Evolutionary conservation across 108 stramenopile species (phyloP).

Genomic region (Epipyxis sp.): DNA sequence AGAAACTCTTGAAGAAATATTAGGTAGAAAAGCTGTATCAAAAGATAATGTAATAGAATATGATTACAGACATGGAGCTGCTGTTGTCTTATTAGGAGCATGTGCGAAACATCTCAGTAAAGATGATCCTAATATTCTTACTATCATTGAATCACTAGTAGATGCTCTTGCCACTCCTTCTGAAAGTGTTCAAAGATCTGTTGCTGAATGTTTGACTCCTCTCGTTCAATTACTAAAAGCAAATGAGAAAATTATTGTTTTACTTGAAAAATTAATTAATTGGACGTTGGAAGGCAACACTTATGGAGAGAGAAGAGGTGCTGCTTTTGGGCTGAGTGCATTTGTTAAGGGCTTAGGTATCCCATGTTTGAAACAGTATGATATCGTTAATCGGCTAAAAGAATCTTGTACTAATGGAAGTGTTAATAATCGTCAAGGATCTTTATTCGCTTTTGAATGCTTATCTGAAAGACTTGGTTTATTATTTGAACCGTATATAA

Average conservation of each 20-base stretch:
- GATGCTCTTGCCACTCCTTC: constrained; percentile 51
- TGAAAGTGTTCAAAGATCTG: constrained; percentile 57
- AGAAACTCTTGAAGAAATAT: background rate
- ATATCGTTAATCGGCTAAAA: constrained; percentile 77
- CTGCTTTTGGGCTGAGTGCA: constrained; percentile 92
- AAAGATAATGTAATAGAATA: background rate
- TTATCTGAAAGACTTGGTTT: constrained; percentile 80
- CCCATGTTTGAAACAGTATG: constrained; percentile 80
- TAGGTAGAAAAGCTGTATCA: background rate
- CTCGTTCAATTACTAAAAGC: constrained; percentile 42
- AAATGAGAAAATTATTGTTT: background rate
- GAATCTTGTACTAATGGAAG: constrained; percentile 63
- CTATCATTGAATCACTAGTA: constrained; percentile 51
- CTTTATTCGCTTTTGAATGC: constrained; percentile 89
- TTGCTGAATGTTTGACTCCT: constrained; percentile 56
- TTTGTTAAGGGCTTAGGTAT: constrained; percentile 97
- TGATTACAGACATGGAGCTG: background rate
- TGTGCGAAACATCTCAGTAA: constrained; percentile 52
- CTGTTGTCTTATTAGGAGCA: constrained; percentile 57
- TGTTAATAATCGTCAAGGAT: constrained; percentile 73
- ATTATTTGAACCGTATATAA: constrained; percentile 98
- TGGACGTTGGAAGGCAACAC: constrained; percentile 22
- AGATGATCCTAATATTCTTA: constrained; percentile 43
- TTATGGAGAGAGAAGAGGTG: constrained; percentile 67
- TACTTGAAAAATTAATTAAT: constrained; percentile 35